Evolutionary conservation across 768 basidiomycete genomes (phyloP), one percentile per base, ranked within the genome.

Genomic region (Pisolithus tinctorius): DNA sequence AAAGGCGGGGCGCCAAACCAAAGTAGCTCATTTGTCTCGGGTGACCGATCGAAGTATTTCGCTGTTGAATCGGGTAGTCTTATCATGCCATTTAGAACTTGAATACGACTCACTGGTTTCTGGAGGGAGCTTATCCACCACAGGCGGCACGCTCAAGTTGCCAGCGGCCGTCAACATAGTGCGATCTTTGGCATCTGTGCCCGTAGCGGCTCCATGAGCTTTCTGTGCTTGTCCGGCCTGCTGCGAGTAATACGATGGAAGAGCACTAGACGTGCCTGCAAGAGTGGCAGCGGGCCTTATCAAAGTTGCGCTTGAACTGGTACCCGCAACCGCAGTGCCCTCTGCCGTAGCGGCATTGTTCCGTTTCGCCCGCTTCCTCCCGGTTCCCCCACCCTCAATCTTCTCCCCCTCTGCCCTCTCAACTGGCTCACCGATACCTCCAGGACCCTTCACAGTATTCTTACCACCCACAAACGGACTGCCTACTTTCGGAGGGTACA

Each of bases 1-100:
- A 91, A 62, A 0, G 93, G 91, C 3, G 93, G 85, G 1, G 84
- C 86, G 1, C 87, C 78, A 65, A 96, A 97, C 94, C 94, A 96
- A 44, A 96, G 69, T 7, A 94, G 74, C 62, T 93, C 84, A 59
- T 86, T 84, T 26, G 88, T 86, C 40, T 81, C 79, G 0, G 90
- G 83, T 58, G 93, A 90, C 9, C 87, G 78, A 56, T 94, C 90
- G 65, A 96, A 94, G 42, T 88, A 74, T 53, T 76, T 77, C 14
- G 82, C 91, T 93, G 58, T 13, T 47, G 36, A 17, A 53, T 38
- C 8, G 17, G 37, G 20, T 11, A 53, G 27, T n/a, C 34, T 55
- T 26, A 49, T 31, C 46, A 48, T 53, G 52, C 8, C 26, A 55
- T 49, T 43, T 34, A 47, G 1, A 17, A 11, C 26, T 41, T 4